Base-by-base conservation (phyloP, 2,329 filamentous ascomycete species). In the Trichoderma guizhouense region DNA sequence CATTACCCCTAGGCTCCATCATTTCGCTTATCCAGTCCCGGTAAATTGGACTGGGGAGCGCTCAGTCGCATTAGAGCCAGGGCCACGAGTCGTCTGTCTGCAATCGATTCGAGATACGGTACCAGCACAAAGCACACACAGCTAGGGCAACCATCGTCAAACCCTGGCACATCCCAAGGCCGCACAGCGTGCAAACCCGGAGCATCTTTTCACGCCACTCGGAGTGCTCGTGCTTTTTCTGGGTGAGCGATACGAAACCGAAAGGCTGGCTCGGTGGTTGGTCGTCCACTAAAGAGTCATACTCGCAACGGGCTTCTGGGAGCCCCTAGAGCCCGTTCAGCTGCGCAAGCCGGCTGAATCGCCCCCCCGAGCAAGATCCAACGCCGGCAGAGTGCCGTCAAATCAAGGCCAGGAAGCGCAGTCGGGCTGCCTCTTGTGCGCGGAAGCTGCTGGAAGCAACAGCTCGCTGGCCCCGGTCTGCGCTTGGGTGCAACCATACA, bases 11-110 rank as follows among this genome's bases (percentile, higher is more conserved):
- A 72, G 71, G 76, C 74, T 74, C 74, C 75, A 72, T 81, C 79
- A 81, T 81, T 77, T 81, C 79, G 79, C 79, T 81, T 77, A 76
- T 74, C 74, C 74, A 73, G 77, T 77, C 76, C 77, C 73, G 77
- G 76, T 78, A 80, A 81, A 79, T 79, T 80, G 76, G 74, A 78
- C 77, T 76, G 75, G 53, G 69, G 60, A 60, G 28, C 57, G 32
- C 60, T 70, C 65, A 34, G 66, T 30, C 43, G 65, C 71, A 69
- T 72, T 71, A 62, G 58, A 70, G 71, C 60, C 39, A 67, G 60
- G 69, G 61, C 67, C 71, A 47, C 61, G 74, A 71, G 72, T 70
- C 71, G 71, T 57, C 70, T 12, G 62, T 63, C 64, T 30, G 21
- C 58, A 32, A 30, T 43, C 14, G 34, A 55, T 34, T 68, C 24